A percentile compares a stretch with the other conserved stretches of the same genome.
phyloP scores from a whole-genome alignment of 2,329 filamentous ascomycete species.

The Stachybotrys echinatus region DNA sequence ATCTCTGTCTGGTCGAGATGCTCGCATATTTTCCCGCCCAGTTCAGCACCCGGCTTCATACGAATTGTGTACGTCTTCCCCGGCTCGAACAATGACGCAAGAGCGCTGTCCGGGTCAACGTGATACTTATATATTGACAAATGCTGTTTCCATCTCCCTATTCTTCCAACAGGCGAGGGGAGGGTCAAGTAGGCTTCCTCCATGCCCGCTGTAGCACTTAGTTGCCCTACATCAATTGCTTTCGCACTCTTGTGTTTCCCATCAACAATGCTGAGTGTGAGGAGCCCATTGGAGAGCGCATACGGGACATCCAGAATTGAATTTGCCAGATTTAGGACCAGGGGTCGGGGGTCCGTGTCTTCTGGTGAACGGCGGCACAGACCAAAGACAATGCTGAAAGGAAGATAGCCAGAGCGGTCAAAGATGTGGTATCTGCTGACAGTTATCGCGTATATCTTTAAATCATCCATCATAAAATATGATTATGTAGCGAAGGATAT shows the following conservation, averaged over 20 bases:
- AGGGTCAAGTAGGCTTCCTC: slow-evolving; percentile 4
- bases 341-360: slow-evolving; percentile 3
- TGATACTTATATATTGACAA: slow-evolving; percentile 3
- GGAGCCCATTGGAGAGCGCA: slow-evolving; percentile 4
- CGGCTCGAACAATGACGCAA: slow-evolving; percentile 2
- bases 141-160: slow-evolving; percentile 1
- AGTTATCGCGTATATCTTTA: too few species aligned
- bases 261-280: slow-evolving; percentile 3
- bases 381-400: slow-evolving; percentile 6
- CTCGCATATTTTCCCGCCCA: neutral
- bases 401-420: slow-evolving; percentile 3
- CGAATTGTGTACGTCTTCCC: slow-evolving; percentile 3
- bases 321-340: slow-evolving; percentile 1
- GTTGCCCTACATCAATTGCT: slow-evolving; percentile 1
- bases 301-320: slow-evolving; percentile 7
- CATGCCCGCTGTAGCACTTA: neutral
- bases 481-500: too few species aligned
- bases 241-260: neutral
- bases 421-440: slow-evolving; percentile 6
- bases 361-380: slow-evolving; percentile 7
- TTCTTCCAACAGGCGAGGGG: slow-evolving; percentile 6
- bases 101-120: slow-evolving; percentile 2
- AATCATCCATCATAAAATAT: too few species aligned
- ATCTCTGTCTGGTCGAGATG: neutral
- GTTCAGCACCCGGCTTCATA: neutral